A percentile compares a stretch with the other conserved stretches of the same genome.
Conservation (phyloP, 306 rosid genomes). For the Leucaena leucocephala region DNA sequence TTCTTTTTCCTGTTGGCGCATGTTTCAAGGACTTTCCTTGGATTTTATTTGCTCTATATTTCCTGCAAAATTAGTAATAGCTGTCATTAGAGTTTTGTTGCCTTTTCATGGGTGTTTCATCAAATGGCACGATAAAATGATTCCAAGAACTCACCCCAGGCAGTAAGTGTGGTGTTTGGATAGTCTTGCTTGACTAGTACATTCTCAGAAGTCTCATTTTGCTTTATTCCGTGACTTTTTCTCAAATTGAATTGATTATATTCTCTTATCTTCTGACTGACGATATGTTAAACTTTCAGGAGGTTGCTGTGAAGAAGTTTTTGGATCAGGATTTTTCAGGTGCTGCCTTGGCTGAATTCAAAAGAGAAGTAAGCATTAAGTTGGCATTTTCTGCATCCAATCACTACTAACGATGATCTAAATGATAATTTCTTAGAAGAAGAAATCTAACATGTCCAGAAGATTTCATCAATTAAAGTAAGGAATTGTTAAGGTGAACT, state of each 20-base stretch:
- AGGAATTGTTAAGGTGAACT: not conserved
- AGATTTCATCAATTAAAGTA: not conserved
- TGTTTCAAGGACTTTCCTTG: not conserved
- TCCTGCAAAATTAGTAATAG: slow-evolving; percentile 14
- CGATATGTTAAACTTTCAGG: slow-evolving; percentile 62
- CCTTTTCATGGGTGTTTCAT: not conserved
- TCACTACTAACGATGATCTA: not conserved
- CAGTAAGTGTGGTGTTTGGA: not conserved
- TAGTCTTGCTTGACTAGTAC: not conserved
- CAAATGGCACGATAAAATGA: not conserved
- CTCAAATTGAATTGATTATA: slow-evolving; percentile 12
- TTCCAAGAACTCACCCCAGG: not conserved
- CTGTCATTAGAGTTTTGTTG: not conserved
- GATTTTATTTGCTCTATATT: not conserved
- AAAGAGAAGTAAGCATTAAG: slow-evolving; percentile 87
- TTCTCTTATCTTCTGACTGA: slow-evolving; percentile 39
- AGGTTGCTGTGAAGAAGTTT: slow-evolving; percentile 99
- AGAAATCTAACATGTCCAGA: not conserved
- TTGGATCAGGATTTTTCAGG: slow-evolving; percentile 99
- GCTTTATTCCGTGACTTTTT: slow-evolving; percentile 23
- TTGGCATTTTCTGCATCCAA: slow-evolving; percentile 1
- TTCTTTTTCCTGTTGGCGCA: not conserved
- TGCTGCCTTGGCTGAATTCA: slow-evolving; percentile 98
- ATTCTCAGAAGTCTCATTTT: not conserved
- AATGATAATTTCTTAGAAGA: slow-evolving; percentile 1